Evolutionary conservation across 176 grass and related monocot species (phyloP), one percentile per base, ranked within the genome.

Genomic region (Urochloa ruziziensis): DNA sequence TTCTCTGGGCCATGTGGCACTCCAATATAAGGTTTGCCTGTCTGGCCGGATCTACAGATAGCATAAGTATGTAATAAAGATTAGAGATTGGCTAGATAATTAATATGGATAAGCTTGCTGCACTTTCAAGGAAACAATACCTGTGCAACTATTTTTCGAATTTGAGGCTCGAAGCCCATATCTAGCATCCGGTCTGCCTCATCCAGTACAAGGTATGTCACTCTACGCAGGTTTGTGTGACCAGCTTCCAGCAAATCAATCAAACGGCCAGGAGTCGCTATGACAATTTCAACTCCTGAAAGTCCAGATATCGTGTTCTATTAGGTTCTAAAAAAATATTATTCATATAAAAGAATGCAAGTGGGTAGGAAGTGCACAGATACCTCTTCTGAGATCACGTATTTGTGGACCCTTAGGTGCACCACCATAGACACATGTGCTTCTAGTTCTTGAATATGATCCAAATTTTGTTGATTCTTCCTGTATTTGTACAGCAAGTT

Each of bases 81-180:
- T 57, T 40, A n/a, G 68, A 56, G 24, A 10, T 24, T 62, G 24
- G 64, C 4, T 24, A 60, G 43, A 60, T n/a, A 15, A 49, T 16
- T 11, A 77, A 1, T n/a, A 4, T 2, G 39, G 44, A 39, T 63
- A 83, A 14, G 6, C n/a, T 73, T 74, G 66, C 12, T 32, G 9
- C 18, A 79, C 69, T 73, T 67, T 1, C 10, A 42, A 27, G 70
- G 2, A 52, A 53, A 79, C 32, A 83, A 77, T 91, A 96, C 97
- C 44, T 99, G 93, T 82, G 93, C 86, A 53, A 96, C 19, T 67
- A 99, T 99, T 90, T 99, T 99, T 18, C 87, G 86, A 74, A 99
- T 99, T 61, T 99, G 93, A 73, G 97, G 93, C 83, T 99, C 97
- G 79, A 99, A 99, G 6, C 97, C 93, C 93, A 99, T 99, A 79